A percentile compares a stretch with the other conserved stretches of the same genome.
phyloP scores from a whole-genome alignment of 2,329 filamentous ascomycete species.

The Sporothrix luriei region DNA sequence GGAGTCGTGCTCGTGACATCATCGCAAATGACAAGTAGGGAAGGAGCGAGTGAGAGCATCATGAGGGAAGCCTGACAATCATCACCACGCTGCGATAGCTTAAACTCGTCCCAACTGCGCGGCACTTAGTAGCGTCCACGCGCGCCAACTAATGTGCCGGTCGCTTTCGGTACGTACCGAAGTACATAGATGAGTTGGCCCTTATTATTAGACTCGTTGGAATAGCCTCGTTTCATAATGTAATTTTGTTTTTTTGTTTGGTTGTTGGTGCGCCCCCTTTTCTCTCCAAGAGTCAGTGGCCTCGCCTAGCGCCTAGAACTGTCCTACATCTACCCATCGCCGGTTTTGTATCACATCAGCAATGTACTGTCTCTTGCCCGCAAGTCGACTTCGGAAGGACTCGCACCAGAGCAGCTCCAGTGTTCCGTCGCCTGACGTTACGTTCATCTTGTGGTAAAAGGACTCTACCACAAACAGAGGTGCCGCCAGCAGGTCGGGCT shows the following conservation, averaged over 20 bases:
- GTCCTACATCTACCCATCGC: slow-evolving; percentile 45
- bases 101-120: not conserved
- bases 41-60: not conserved
- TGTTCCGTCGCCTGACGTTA: slow-evolving; percentile 47
- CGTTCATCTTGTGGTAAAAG: slow-evolving; percentile 49
- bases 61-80: not conserved
- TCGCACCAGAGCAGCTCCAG: slow-evolving; percentile 55
- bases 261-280: not conserved
- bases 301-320: slow-evolving; percentile 31
- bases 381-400: slow-evolving; percentile 47
- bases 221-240: not conserved
- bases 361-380: slow-evolving; percentile 48
- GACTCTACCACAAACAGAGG: slow-evolving; percentile 50
- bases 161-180: too few species aligned
- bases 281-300: not conserved
- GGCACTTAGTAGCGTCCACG: slow-evolving; percentile 9
- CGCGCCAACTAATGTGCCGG: not conserved
- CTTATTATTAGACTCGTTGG: not conserved
- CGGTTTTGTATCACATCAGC: slow-evolving; percentile 46
- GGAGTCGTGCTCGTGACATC: not conserved
- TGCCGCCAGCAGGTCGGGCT: slow-evolving; percentile 52
- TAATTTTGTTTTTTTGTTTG: not conserved
- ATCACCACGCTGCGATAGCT: not conserved
- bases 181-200: not conserved
- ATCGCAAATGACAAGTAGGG: not conserved